phyloP scores from a whole-genome alignment of 257 asterid species.

The Solanum rostratum region DNA sequence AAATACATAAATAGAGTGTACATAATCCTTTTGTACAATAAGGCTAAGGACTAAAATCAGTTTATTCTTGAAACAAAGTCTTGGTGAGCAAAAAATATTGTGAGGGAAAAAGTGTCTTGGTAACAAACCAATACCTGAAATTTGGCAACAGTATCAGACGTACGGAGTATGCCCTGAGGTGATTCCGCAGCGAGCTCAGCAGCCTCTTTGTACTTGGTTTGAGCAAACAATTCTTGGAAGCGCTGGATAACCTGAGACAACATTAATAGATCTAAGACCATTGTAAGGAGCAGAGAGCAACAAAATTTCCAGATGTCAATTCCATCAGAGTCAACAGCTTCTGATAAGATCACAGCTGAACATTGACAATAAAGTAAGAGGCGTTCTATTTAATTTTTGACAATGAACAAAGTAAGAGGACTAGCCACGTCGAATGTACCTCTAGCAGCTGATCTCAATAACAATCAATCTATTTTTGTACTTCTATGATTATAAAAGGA shows the following conservation, averaged over 20 bases:
- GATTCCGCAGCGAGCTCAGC: constrained; percentile 81
- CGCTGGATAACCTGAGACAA: constrained; percentile 85
- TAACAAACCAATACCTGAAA: constrained; percentile 60
- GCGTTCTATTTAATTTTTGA: neutral
- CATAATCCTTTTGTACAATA: neutral
- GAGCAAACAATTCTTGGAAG: constrained; percentile 83
- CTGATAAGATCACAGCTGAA: neutral
- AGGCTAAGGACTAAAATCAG: neutral
- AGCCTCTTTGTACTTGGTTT: constrained; percentile 67
- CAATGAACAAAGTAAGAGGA: neutral
- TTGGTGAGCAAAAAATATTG: neutral
- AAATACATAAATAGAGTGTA: neutral
- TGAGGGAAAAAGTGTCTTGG: neutral
- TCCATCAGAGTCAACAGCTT: neutral
- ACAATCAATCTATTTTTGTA: neutral
- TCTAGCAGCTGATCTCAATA: neutral
- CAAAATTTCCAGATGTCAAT: neutral
- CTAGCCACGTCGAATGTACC: neutral
- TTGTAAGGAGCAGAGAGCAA: neutral
- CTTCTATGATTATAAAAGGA: neutral
- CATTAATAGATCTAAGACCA: neutral
- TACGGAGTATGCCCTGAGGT: constrained; percentile 66
- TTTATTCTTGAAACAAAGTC: neutral
- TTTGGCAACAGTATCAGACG: constrained; percentile 84
- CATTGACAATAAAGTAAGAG: neutral